Base-by-base conservation (phyloP, 139 green algal species). In the Pedinophyceae sp. region DNA sequence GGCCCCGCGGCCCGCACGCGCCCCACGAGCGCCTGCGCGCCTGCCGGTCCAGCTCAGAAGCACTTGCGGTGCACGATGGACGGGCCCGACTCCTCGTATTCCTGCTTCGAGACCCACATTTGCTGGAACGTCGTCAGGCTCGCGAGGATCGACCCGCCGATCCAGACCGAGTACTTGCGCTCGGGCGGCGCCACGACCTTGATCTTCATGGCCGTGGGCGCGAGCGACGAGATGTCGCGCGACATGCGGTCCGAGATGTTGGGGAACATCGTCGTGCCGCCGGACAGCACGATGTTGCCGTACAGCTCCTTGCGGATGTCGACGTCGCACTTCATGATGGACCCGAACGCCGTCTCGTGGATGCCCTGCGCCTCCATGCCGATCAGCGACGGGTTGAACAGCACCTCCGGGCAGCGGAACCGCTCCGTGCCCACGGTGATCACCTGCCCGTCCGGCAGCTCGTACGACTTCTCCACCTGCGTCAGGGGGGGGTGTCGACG, bases 271-370 rank as follows among this genome's bases (percentile, higher is more conserved):
- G 89, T 96, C 53, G 88, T 93, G 28, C 89, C 89, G 73, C 73
- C 54, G 18, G 85, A 93, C 45, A 94, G 71, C 41, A 94, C 86
- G 40, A 96, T 86, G 73, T 94, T 96, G 65, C 71, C 76, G 71
- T 96, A 96, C 20, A 97, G 72, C 64, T 95, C 88, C 76, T 94
- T 93, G 30, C 88, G 70, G 68, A 97, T 96, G 62, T 97, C 89
- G 2, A 95, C 84, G 46, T 97, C 89, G 66, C 87, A 95, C 73
- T 93, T 93, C 86, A 95, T 95, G 78, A 97, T 97, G 48, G 82
- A 93, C 71, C 94, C 95, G 79, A 93, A 96, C 48, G 83, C 89
- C 52, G 85, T 93, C 65, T 95, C 85, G 66, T 96, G 85, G 66
- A 97, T 89, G 58, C 89, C 89, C 25, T 75, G 69, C 15, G 69